These are phyloP conservation scores for Boletellus ananas DNA, from an alignment of 768 basidiomycete genomes.

Conservation along the genomic window DNA sequence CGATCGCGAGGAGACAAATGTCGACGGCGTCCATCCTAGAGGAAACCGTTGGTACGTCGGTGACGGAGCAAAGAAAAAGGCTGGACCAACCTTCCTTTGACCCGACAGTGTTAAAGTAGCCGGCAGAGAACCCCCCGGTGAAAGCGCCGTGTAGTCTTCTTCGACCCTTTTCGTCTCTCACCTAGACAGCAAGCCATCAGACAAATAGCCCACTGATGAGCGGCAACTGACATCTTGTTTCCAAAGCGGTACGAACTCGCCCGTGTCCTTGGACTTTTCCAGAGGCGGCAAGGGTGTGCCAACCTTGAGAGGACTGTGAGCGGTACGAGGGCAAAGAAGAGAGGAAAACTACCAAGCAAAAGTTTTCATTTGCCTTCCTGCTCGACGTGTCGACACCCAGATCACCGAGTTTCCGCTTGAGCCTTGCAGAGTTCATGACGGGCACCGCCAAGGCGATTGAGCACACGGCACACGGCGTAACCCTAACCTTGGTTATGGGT, in stretches of 20 bases:
- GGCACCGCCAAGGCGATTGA: background rate
- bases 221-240: constrained; percentile 80
- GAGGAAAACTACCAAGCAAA: constrained; percentile 61
- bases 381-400: constrained; percentile 71
- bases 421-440: constrained; percentile 46
- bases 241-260: constrained; percentile 97
- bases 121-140: constrained; percentile 96
- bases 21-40: constrained; percentile 90
- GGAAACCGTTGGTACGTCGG: background rate
- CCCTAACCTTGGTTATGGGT: background rate
- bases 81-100: constrained; percentile 78
- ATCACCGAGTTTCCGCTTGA: constrained; percentile 84
- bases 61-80: background rate
- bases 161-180: constrained; percentile 90
- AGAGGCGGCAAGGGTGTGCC: constrained; percentile 93
- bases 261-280: constrained; percentile 88
- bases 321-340: background rate
- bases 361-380: constrained; percentile 73
- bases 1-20: constrained; percentile 84
- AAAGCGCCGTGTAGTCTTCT: constrained; percentile 96
- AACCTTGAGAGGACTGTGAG: constrained; percentile 42
- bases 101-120: constrained; percentile 94
- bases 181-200: constrained; percentile 41
- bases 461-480: background rate
- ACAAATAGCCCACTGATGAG: constrained; percentile 17